These are phyloP conservation scores for Trichoderma gracile DNA, from an alignment of 2,329 filamentous ascomycete species.

Conservation along the genomic window DNA sequence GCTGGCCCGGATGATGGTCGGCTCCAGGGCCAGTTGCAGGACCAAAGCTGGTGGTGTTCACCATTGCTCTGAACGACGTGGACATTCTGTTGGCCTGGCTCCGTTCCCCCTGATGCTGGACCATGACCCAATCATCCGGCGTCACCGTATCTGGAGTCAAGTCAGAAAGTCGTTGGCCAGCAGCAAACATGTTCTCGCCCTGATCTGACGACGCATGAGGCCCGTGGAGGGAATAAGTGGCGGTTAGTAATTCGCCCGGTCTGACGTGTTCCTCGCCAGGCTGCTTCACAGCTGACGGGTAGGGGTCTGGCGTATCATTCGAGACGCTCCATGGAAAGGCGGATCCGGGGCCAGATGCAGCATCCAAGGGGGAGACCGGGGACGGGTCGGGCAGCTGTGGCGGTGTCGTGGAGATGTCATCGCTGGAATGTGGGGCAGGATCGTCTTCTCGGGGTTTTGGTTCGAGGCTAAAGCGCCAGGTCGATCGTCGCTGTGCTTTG, in stretches of 20 bases:
- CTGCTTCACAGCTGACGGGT: background rate
- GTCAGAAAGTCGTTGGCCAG: background rate
- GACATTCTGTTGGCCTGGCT: conserved; percentile 14
- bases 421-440: conserved; percentile 30
- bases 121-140: conserved; percentile 38
- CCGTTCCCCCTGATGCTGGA: conserved; percentile 32
- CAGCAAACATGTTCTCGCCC: background rate
- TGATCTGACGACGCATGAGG: conserved; percentile 3
- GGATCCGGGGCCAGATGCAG: conserved; percentile 18
- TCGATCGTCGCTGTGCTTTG: conserved; percentile 46
- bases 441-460: conserved; percentile 36
- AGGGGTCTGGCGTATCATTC: background rate
- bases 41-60: conserved; percentile 21
- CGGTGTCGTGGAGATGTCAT: conserved; percentile 29
- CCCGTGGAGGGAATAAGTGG: background rate
- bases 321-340: conserved; percentile 21
- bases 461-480: conserved; percentile 47
- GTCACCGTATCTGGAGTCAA: conserved; percentile 1
- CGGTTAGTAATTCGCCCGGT: conserved; percentile 11
- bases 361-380: conserved; percentile 25
- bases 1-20: conserved; percentile 21
- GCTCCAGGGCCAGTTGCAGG: conserved; percentile 25
- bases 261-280: conserved; percentile 15
- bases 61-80: conserved; percentile 5
- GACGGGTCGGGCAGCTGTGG: conserved; percentile 25